phyloP scores from a whole-genome alignment of 2,329 filamentous ascomycete genomes.

The Diaporthe ilicicola region DNA sequence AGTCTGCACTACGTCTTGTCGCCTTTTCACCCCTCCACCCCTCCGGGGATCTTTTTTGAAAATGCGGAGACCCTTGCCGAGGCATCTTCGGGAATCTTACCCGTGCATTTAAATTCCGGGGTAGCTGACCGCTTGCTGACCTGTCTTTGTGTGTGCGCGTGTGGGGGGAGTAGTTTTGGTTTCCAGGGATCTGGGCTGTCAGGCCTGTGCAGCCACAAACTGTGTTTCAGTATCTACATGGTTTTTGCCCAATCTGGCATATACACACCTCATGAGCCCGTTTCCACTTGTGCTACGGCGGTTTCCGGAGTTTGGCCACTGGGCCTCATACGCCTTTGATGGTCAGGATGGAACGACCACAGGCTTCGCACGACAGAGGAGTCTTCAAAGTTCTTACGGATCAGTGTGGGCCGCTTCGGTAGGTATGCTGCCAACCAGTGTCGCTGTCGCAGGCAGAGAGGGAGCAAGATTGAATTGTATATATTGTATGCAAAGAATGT shows the following conservation, averaged over 20 bases:
- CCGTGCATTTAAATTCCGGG: background rate
- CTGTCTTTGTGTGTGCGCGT: background rate
- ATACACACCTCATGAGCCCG: background rate
- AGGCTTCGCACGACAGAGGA: too few relatives aligned
- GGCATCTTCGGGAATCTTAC: slow-evolving; percentile 17
- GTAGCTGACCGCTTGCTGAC: background rate
- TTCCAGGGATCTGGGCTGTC: background rate
- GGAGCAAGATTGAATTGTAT: background rate
- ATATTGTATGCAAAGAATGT: slow-evolving; percentile 16
- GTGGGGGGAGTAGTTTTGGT: background rate
- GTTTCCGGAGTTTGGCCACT: background rate
- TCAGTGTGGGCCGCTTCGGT: background rate
- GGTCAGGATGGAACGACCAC: background rate
- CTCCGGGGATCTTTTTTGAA: background rate
- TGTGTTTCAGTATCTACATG: slow-evolving; percentile 4
- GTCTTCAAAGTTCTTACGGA: background rate
- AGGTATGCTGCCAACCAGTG: background rate
- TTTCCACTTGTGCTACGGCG: background rate
- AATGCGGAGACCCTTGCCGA: slow-evolving; percentile 30
- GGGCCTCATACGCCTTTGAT: background rate
- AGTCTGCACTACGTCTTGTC: background rate
- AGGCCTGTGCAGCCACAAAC: background rate
- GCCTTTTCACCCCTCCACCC: background rate
- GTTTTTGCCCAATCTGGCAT: slow-evolving; percentile 15
- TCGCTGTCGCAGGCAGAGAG: background rate